phyloP scores from a whole-genome alignment of 495 filamentous ascomycete genomes.

The Xylaria venustula region DNA sequence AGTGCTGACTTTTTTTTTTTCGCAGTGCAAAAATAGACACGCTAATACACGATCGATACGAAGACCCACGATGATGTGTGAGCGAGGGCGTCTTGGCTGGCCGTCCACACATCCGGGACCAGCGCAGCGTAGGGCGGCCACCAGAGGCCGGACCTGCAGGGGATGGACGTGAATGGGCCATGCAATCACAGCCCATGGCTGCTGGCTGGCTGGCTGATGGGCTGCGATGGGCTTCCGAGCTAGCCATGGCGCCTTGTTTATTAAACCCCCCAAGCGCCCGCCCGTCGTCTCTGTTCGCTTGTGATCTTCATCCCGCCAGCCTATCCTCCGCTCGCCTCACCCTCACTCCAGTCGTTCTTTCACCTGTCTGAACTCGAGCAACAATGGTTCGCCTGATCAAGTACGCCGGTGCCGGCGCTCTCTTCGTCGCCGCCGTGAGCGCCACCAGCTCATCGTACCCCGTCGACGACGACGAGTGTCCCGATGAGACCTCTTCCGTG shows the following conservation, averaged over 20 bases:
- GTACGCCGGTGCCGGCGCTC: slow-evolving; percentile 29
- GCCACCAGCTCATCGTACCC: slow-evolving; percentile 17
- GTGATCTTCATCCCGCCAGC: slow-evolving; percentile 18
- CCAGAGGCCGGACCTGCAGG: too few relatives aligned
- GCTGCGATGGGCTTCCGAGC: not conserved
- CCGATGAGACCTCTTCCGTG: slow-evolving; percentile 12
- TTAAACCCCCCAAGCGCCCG: not conserved
- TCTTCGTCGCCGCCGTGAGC: slow-evolving; percentile 26
- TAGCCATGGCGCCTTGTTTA: not conserved
- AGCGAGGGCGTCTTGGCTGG: not conserved
- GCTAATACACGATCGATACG: not conserved
- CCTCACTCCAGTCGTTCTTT: slow-evolving; percentile 34
- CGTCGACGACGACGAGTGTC: slow-evolving; percentile 23
- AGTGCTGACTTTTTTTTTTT: not conserved
- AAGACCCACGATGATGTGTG: not conserved
- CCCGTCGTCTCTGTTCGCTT: not conserved
- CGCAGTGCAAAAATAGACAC: not conserved
- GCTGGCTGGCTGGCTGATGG: too few relatives aligned
- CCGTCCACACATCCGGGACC: not conserved
- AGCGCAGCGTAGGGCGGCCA: too few relatives aligned
- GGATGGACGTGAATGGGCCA: too few relatives aligned
- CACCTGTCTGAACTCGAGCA: slow-evolving; percentile 14
- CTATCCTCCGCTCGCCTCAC: slow-evolving; percentile 15
- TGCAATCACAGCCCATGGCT: too few relatives aligned
- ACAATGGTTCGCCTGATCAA: slow-evolving; percentile 33